phyloP scores from a whole-genome alignment of 768 basidiomycete genomes.

The Rhodosporidiobolus sp. region DNA sequence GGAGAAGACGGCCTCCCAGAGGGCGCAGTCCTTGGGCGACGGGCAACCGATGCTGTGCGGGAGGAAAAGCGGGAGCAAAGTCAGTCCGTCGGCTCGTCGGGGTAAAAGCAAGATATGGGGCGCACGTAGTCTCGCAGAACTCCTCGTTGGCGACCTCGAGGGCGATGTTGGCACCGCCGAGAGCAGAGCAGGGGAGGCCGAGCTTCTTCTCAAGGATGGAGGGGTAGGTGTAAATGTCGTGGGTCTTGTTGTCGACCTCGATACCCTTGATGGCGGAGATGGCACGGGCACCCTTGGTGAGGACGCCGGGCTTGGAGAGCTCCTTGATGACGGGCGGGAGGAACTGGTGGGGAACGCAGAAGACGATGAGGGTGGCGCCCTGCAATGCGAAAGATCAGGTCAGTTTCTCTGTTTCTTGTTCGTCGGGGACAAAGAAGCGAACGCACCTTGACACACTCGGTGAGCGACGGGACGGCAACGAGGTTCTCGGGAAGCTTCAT shows the following conservation, averaged over 20 bases:
- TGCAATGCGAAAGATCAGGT: constrained; percentile 34
- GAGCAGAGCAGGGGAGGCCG: constrained; percentile 50
- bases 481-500: constrained; percentile 50
- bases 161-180: constrained; percentile 54
- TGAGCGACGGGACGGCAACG: constrained; percentile 33
- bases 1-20: constrained; percentile 49
- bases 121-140: constrained; percentile 52
- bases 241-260: constrained; percentile 51
- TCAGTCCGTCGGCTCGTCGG: no score
- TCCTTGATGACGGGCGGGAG: constrained; percentile 45
- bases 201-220: constrained; percentile 50
- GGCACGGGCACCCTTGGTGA: constrained; percentile 49
- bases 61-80: constrained; percentile 13
- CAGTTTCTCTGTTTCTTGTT: not conserved
- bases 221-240: constrained; percentile 52
- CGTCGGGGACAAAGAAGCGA: constrained; percentile 27
- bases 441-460: constrained; percentile 51
- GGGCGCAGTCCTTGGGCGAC: constrained; percentile 31
- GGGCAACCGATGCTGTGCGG: constrained; percentile 35
- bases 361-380: constrained; percentile 52
- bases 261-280: constrained; percentile 52
- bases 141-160: constrained; percentile 50
- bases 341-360: constrained; percentile 53
- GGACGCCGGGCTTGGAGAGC: constrained; percentile 48
- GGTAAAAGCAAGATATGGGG: constrained; percentile 14